Conservation (phyloP, 345 rosid species). For the Eucalyptus tenuipes region DNA sequence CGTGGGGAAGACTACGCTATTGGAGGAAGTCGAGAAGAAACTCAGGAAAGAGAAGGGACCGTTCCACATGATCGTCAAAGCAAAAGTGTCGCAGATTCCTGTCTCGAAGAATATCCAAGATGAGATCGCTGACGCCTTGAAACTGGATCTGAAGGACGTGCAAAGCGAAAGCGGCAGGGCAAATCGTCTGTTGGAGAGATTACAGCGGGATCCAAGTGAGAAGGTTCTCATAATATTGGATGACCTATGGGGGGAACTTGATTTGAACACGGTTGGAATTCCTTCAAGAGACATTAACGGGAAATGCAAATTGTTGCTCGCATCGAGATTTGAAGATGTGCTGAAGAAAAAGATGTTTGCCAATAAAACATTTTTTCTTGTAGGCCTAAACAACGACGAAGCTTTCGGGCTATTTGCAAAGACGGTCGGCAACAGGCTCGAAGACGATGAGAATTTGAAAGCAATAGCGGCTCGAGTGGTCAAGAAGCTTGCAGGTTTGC, state of each 20-base stretch:
- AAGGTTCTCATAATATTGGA: not conserved
- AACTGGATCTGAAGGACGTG: not conserved
- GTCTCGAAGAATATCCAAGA: not conserved
- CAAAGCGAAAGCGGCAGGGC: rapidly evolving
- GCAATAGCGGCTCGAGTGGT: not conserved
- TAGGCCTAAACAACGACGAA: not conserved
- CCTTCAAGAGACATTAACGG: rapidly evolving
- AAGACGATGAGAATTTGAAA: not conserved
- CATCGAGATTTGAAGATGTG: not conserved
- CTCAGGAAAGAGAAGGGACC: not conserved
- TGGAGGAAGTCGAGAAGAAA: not conserved
- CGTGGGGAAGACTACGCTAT: not conserved
- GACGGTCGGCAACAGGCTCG: not conserved
- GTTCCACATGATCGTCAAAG: not conserved
- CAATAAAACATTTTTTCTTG: not conserved
- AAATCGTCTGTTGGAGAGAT: not conserved
- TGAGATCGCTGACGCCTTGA: not conserved
- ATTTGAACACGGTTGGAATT: not conserved
- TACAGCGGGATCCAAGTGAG: not conserved
- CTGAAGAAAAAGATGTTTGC: not conserved
- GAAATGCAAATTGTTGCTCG: not conserved
- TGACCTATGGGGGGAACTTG: not conserved
- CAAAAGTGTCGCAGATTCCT: not conserved
- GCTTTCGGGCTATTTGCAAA: not conserved
- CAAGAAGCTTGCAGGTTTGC: not conserved